These are phyloP conservation scores for Cladosporium sp. DNA, from an alignment of 2,329 filamentous ascomycete species.

Conservation along the genomic window DNA sequence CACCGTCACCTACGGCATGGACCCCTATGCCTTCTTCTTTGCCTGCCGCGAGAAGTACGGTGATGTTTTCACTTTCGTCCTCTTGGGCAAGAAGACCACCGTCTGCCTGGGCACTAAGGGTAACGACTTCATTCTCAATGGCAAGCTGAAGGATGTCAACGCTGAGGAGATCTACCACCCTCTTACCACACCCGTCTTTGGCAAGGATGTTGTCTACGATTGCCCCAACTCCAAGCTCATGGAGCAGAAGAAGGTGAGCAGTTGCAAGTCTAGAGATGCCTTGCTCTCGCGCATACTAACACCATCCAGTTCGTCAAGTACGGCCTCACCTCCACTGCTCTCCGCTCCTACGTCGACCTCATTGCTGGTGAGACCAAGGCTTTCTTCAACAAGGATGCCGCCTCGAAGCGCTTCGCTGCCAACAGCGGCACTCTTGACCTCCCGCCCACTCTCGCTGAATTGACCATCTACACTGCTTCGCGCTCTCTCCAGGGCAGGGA, in stretches of 20 bases:
- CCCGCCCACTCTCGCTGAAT: constrained; percentile 74
- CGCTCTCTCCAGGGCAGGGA: constrained; percentile 82
- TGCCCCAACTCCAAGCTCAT: constrained; percentile 89
- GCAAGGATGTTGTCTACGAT: constrained; percentile 84
- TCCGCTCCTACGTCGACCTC: constrained; percentile 74
- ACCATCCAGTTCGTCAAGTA: constrained; percentile 71
- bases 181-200: constrained; percentile 71
- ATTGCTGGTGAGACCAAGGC: constrained; percentile 72
- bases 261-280: not conserved
- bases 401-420: constrained; percentile 38
- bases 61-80: constrained; percentile 84
- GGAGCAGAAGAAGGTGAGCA: constrained; percentile 86
- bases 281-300: constrained; percentile 13
- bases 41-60: constrained; percentile 76
- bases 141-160: constrained; percentile 84
- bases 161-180: constrained; percentile 88
- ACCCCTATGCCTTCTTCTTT: constrained; percentile 85
- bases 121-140: constrained; percentile 90
- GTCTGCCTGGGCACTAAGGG: constrained; percentile 79
- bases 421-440: constrained; percentile 66
- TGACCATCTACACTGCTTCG: constrained; percentile 87
- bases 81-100: constrained; percentile 86
- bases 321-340: constrained; percentile 72
- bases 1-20: constrained; percentile 92
- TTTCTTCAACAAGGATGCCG: constrained; percentile 67